Evolutionary conservation across 768 basidiomycete species (phyloP).

Genomic region (Termitomyces sp.): DNA sequence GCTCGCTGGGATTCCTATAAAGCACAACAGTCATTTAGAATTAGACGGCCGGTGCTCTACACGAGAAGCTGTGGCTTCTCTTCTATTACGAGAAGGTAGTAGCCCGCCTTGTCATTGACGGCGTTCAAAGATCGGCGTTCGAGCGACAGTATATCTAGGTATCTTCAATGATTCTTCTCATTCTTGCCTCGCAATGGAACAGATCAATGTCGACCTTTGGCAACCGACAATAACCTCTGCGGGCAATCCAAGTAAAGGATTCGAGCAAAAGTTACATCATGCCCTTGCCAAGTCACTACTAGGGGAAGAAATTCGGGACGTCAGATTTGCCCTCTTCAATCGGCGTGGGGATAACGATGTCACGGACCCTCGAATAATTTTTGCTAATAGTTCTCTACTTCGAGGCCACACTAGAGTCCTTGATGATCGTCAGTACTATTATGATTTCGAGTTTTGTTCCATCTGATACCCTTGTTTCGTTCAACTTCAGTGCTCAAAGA

Average conservation of each 20-base stretch:
- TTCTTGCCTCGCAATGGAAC: not conserved
- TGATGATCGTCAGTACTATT: constrained; percentile 14
- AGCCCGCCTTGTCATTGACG: not conserved
- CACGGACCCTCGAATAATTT: constrained; percentile 12
- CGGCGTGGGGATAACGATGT: constrained; percentile 1
- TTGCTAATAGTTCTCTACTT: constrained; percentile 13
- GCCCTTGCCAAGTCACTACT: constrained; percentile 12
- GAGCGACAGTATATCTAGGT: not conserved
- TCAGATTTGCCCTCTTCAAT: constrained; percentile 20
- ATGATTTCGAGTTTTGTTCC: not conserved
- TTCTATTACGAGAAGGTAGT: not conserved
- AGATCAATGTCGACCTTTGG: not conserved
- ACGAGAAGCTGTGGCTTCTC: constrained; percentile 4
- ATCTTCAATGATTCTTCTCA: not conserved
- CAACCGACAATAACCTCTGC: not conserved
- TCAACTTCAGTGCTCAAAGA: constrained; percentile 7
- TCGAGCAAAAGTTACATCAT: not conserved
- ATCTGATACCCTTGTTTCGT: not conserved
- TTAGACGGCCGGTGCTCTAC: not conserved
- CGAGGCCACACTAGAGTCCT: constrained; percentile 15
- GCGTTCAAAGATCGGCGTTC: not conserved
- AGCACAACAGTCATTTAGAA: not conserved
- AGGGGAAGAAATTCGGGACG: constrained; percentile 14
- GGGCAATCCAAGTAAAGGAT: not conserved
- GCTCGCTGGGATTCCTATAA: too few species aligned